Evolutionary conservation across 768 basidiomycete genomes (phyloP), one percentile per base, ranked within the genome.

Genomic region (Tricholoma hemisulphureum): DNA sequence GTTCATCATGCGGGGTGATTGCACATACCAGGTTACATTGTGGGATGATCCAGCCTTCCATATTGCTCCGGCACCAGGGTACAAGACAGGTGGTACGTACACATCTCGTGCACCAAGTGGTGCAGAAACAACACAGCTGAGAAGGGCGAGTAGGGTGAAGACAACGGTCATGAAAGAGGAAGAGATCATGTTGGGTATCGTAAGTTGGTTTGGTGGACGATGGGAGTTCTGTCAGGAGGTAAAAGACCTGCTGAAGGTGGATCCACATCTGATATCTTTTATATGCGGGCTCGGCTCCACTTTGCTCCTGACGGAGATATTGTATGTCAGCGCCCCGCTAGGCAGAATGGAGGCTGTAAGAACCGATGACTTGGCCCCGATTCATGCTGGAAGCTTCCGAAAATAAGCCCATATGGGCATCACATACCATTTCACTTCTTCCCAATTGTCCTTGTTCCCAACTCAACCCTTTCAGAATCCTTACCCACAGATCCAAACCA

Each of bases 1-100:
- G 35, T 24, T 43, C n/a, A n/a, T n/a, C n/a, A 23, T 3, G 14
- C 13, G 5, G n/a, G 7, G 20, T 32, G 31, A 9, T 48, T 3
- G 29, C 26, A 61, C 72, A 18, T 67, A 77, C 83, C 83, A 84
- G 37, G 72, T 74, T 57, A 84, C 80, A 51, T 66, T 71, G 56
- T 74, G 75, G 4, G 57, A 67, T 16, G 65, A 24, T 4, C 81
- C 80, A 13, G 71, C 72, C 23, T 59, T 61, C 82, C 83, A 84
- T 34, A 74, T 64, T 16, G 72, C 69, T 18, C 61, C 67, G 2
- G 63, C 62, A 16, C 57, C 23, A 1, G 83, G 83, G 35, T 63
- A 73, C 20, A 62, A 62, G 56, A 84, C 70, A 16, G 65, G 69
- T 1, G 83, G 83, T 0, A 71, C 75, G 66, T 74, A 84, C 6